phyloP scores from a whole-genome alignment of 257 asterid genomes.

The Marsdenia floribunda region DNA sequence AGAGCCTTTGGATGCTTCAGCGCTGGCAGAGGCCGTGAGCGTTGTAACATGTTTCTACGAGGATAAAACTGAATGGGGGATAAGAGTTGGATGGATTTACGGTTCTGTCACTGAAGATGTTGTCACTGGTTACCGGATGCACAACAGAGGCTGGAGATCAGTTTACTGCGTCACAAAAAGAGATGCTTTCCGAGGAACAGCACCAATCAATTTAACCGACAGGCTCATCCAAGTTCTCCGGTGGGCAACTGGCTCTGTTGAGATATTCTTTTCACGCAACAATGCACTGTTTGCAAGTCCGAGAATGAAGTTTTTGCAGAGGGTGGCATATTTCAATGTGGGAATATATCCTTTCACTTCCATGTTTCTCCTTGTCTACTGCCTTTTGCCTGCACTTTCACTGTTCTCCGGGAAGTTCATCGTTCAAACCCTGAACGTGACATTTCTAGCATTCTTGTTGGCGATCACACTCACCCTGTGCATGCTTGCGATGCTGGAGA shows the following conservation, averaged over 20 bases:
- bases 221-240: conserved; percentile 81
- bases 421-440: conserved; percentile 61
- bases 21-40: conserved; percentile 75
- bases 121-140: conserved; percentile 91
- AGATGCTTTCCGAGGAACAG: conserved; percentile 93
- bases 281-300: conserved; percentile 73
- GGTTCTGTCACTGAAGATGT: conserved; percentile 92
- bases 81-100: conserved; percentile 88
- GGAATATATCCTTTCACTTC: conserved; percentile 92
- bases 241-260: conserved; percentile 98
- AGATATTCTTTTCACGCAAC: conserved; percentile 84
- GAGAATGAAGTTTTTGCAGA: conserved; percentile 74
- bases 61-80: conserved; percentile 91
- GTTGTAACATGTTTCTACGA: conserved; percentile 82
- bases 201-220: conserved; percentile 88
- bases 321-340: conserved; percentile 84
- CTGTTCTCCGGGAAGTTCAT: conserved; percentile 87
- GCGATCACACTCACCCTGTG: conserved; percentile 58
- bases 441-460: conserved; percentile 51
- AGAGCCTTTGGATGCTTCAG: conserved; percentile 80
- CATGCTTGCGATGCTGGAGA: conserved; percentile 74
- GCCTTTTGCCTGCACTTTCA: conserved; percentile 76
- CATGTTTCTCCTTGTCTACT: conserved; percentile 67
- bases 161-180: conserved; percentile 72
- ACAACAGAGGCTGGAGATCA: conserved; percentile 88